phyloP scores from a whole-genome alignment of 495 filamentous ascomycete species.

The Daldinia concentrica region DNA sequence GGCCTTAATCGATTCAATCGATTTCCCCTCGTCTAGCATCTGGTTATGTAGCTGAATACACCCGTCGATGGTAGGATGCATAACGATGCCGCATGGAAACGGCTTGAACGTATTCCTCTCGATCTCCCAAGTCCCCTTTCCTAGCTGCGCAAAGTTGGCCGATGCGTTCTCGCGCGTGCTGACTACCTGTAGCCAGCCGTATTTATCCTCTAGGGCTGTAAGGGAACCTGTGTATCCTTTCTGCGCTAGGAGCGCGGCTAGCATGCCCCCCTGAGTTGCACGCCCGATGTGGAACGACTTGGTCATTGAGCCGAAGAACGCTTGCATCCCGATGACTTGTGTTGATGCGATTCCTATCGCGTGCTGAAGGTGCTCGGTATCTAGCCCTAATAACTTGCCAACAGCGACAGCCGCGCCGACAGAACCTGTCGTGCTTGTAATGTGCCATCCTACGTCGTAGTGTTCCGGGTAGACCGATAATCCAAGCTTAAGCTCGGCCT shows the following conservation, averaged over 20 bases:
- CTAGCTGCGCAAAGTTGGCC: constrained; percentile 48
- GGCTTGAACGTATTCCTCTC: constrained; percentile 64
- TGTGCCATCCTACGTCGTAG: constrained; percentile 66
- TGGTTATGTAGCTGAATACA: constrained; percentile 57
- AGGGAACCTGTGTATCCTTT: constrained; percentile 59
- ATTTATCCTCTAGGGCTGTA: constrained; percentile 60
- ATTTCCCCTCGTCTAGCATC: constrained; percentile 38
- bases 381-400: constrained; percentile 54
- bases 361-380: constrained; percentile 53
- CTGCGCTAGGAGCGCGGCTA: constrained; percentile 60
- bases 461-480: constrained; percentile 62
- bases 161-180: constrained; percentile 48
- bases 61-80: constrained; percentile 64
- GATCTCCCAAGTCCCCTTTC: constrained; percentile 57
- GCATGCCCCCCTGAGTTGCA: constrained; percentile 60
- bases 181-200: constrained; percentile 65
- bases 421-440: constrained; percentile 61
- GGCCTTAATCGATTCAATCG: constrained; percentile 44
- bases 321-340: constrained; percentile 62
- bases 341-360: constrained; percentile 63
- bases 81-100: constrained; percentile 66
- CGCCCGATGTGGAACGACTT: constrained; percentile 65
- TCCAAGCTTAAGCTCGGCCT: constrained; percentile 61
- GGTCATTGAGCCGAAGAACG: constrained; percentile 64
- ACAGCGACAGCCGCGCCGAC: constrained; percentile 63